Evolutionary conservation across 2,329 filamentous ascomycete genomes (phyloP).

Genomic region (Rhynchosporium agropyri): DNA sequence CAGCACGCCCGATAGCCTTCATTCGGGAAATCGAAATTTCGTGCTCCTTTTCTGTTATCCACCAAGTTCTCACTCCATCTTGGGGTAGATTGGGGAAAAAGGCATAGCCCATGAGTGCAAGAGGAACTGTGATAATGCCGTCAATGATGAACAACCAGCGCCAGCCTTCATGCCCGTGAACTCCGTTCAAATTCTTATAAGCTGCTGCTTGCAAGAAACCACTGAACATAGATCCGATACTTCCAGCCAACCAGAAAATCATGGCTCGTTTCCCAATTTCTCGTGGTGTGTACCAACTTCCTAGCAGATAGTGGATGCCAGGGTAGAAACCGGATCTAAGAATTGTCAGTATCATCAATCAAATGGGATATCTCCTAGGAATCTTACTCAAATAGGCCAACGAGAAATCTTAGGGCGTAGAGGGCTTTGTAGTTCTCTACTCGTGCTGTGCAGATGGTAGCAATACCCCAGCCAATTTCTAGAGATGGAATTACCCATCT

Average conservation of each 20-base stretch:
- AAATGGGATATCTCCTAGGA: slow-evolving; percentile 31
- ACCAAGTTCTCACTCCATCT: slow-evolving; percentile 40
- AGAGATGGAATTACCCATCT: slow-evolving; percentile 42
- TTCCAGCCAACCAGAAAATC: slow-evolving; percentile 60
- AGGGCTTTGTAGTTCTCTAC: slow-evolving; percentile 42
- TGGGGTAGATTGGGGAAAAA: slow-evolving; percentile 38
- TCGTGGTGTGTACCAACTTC: slow-evolving; percentile 54
- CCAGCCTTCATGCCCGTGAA: slow-evolving; percentile 46
- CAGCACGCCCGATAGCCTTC: slow-evolving; percentile 43
- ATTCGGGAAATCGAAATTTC: slow-evolving; percentile 35
- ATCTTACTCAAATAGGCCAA: slow-evolving; percentile 40
- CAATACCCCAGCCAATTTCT: slow-evolving; percentile 34
- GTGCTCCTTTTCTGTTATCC: slow-evolving; percentile 37
- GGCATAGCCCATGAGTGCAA: slow-evolving; percentile 37
- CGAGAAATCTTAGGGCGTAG: slow-evolving; percentile 44
- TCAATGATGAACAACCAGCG: slow-evolving; percentile 51
- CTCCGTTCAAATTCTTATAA: slow-evolving; percentile 46
- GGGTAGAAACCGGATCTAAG: slow-evolving; percentile 47
- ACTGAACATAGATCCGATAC: slow-evolving; percentile 52
- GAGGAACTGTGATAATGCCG: slow-evolving; percentile 41
- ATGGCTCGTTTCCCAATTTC: slow-evolving; percentile 51
- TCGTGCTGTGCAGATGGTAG: slow-evolving; percentile 35
- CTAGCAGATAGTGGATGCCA: slow-evolving; percentile 58
- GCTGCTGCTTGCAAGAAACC: slow-evolving; percentile 50
- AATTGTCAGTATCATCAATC: background rate